These are phyloP conservation scores for Chimonanthus salicifolius DNA, from an alignment of 164 flowering plant genomes.

Conservation along the genomic window DNA sequence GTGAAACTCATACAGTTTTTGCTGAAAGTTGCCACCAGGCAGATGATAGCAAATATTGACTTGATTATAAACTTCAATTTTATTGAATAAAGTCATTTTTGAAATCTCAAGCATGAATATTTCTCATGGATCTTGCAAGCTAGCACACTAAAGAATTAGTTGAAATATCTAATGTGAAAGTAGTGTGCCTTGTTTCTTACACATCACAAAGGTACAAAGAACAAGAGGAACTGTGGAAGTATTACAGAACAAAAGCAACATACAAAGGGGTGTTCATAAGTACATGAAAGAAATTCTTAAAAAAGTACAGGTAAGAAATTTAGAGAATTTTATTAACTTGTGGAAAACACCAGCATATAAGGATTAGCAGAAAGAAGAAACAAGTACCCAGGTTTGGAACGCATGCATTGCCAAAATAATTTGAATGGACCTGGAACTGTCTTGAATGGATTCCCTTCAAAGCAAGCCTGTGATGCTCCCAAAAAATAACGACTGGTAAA, in stretches of 20 bases:
- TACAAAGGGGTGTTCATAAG: background rate
- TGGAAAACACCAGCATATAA: background rate
- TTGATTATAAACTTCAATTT: background rate
- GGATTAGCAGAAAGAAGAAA: background rate
- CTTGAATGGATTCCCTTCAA: constrained; percentile 96
- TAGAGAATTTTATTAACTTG: too few species aligned
- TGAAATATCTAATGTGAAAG: background rate
- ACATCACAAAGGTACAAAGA: background rate
- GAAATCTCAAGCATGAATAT: background rate
- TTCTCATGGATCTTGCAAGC: too few species aligned
- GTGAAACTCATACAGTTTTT: too few species aligned
- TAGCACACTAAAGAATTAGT: too few species aligned
- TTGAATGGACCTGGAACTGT: constrained; percentile 98
- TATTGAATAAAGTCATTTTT: background rate
- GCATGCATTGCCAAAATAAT: constrained; percentile 93
- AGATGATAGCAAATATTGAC: background rate
- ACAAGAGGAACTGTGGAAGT: background rate
- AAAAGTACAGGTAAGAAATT: too few species aligned
- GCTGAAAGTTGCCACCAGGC: too few species aligned
- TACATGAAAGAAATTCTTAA: too few species aligned
- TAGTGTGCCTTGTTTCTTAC: background rate
- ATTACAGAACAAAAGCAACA: background rate
- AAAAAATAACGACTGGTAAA: background rate
- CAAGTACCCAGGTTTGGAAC: constrained; percentile 79
- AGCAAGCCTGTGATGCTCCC: constrained; percentile 61